Evolutionary conservation across 805 yeast species (phyloP), one percentile per base, ranked within the genome.

Genomic region (Wickerhamiella allomyrinae): DNA sequence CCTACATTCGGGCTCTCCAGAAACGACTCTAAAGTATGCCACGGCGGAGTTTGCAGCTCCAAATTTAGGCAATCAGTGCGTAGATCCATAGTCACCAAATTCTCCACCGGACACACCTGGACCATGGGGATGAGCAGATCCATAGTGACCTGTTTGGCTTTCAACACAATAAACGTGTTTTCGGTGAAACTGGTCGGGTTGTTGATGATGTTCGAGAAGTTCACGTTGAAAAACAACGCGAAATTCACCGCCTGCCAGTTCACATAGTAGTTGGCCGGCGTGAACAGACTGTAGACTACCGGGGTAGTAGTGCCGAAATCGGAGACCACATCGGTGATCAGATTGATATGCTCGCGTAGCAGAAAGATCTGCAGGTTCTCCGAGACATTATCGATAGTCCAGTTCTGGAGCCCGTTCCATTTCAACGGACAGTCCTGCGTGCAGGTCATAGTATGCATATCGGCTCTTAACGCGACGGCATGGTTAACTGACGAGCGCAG

Each of bases 401-500:
- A 91, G 0, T 60, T 60, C 7, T 82, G 76, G 40, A 68, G 63
- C 2, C 84, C 91, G 56, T 87, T 85, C 95, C 96, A 89, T 44
- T 71, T 62, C 31, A 83, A 59, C 0, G 97, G 96, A 47, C 71
- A 76, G 0, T 81, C 76, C 24, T 82, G 61, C 19, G 71, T 71
- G 2, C 79, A 75, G 8, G 62, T 59, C 5, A 86, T 37, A 2
- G 55, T 57, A 52, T 81, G 85, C 8, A 61, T 60, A 19, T 73
- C 70, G 0, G 93, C 80, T 10, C 69, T 66, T 48, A 82, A 71
- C 15, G 86, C 58, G 9, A 85, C 64, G 50, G 84, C 94, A 57
- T 91, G 98, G 50, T 89, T 91, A 1, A 91, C 87, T 44, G 94
- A 81, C 0, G 96, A 68, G 36, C 87, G 62, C 2, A 85, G 57